Evolutionary conservation across 139 green algal genomes (phyloP), one percentile per base, ranked within the genome.

Genomic region (Micractinium conductrix): DNA sequence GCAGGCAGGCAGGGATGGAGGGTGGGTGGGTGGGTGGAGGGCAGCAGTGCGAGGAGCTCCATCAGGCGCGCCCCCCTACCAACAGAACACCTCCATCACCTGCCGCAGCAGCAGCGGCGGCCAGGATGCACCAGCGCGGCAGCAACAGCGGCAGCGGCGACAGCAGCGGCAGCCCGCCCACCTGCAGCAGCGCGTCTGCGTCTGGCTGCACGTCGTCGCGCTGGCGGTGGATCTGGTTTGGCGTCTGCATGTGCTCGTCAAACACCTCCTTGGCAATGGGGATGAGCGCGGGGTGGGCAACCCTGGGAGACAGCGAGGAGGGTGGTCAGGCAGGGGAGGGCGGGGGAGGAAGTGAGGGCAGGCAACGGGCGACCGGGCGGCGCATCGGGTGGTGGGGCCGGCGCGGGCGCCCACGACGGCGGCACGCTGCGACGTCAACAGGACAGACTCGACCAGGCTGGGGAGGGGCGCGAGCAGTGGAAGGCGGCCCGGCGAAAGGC

Each of bases 261-360:
- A 93, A 97, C 9, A 97, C 86, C 85, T 93, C 85, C 53, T 90
- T 79, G 3, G 94, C 93, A 1, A 97, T 76, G 65, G 85, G 78
- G 38, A 98, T 92, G 21, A 98, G 92, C 14, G 88, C 94, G 0
- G 95, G 95, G 83, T 98, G 95, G 1, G 95, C 93, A 55, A 96
- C 95, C 94, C 94, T 97, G 35, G 94, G 96, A 84, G 95, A 28
- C 2, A 3, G 33, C 12, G 33, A 68, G 60, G 26, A 58, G 48
- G 12, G 48, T 58, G 48, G 14, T 58, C 12, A 58, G 48, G 12
- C n/a, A n/a, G 53, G 53, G 10, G 2, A 37, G 26, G 60, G 22
- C 3, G 24, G 60, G 14, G 24, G 22, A 37, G 60, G 60, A 1
- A 33, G 60, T 37, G 60, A 37, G 60, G 8, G 21, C 48, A 58